A percentile compares a stretch with the other conserved stretches of the same genome.
These are phyloP conservation scores for Trichoderma parareesei DNA, from an alignment of 495 filamentous ascomycete genomes.

Conservation along the genomic window DNA sequence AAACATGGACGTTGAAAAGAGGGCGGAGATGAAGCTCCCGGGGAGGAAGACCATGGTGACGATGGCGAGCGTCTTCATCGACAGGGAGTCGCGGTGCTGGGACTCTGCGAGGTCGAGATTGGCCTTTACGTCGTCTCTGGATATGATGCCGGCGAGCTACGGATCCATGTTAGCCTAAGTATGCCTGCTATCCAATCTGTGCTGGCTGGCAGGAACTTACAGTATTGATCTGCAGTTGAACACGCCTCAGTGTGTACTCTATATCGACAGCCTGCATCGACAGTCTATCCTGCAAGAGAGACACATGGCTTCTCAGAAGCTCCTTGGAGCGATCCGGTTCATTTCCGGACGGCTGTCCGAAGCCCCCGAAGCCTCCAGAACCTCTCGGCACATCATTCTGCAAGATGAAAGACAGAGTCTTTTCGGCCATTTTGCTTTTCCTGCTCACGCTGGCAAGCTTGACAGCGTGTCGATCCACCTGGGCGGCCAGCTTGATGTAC, in stretches of 20 bases:
- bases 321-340: not conserved
- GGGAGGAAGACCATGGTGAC: slow-evolving; percentile 49
- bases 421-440: slow-evolving; percentile 21
- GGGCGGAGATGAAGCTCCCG: slow-evolving; percentile 38
- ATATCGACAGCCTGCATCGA: slow-evolving; percentile 23
- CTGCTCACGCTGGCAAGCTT: slow-evolving; percentile 25
- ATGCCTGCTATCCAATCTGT: no score
- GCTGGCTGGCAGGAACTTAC: not conserved
- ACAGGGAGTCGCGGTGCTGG: slow-evolving; percentile 36
- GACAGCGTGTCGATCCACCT: slow-evolving; percentile 23
- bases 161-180: no score
- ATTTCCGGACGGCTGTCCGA: not conserved
- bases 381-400: slow-evolving; percentile 3
- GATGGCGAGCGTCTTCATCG: slow-evolving; percentile 46
- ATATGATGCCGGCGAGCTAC: not conserved
- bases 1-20: slow-evolving; percentile 24
- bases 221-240: slow-evolving; percentile 25
- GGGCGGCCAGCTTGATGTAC: slow-evolving; percentile 16
- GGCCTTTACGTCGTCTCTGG: slow-evolving; percentile 15
- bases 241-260: slow-evolving; percentile 24
- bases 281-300: slow-evolving; percentile 17
- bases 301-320: not conserved
- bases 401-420: slow-evolving; percentile 20
- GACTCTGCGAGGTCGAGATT: slow-evolving; percentile 31
- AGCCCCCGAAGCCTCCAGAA: no score